phyloP scores from a whole-genome alignment of 1,284 basidiomycete genomes.

The Exsudoporus floridanus region DNA sequence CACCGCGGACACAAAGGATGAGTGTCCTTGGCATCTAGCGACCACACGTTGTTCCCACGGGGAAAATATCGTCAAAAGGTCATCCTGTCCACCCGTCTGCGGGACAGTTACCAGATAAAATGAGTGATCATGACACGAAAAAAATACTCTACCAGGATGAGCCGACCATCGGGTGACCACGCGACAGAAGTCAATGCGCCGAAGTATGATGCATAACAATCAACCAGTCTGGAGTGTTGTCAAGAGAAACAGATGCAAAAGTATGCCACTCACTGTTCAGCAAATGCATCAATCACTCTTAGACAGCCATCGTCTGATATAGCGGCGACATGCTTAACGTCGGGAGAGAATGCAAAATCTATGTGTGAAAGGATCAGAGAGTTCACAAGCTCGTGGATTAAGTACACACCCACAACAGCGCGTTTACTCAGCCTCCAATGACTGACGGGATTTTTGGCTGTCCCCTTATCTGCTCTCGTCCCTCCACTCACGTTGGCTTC shows the following conservation, averaged over 20 bases:
- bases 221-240: slow-evolving; percentile 60
- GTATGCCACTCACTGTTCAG: slow-evolving; percentile 67
- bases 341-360: slow-evolving; percentile 91
- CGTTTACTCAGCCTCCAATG: slow-evolving; percentile 78
- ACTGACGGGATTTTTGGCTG: slow-evolving; percentile 80
- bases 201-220: slow-evolving; percentile 91
- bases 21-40: slow-evolving; percentile 96
- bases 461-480: slow-evolving; percentile 57
- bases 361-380: slow-evolving; percentile 3
- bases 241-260: neutral
- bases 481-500: slow-evolving; percentile 41
- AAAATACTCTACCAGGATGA: slow-evolving; percentile 68
- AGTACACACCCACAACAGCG: slow-evolving; percentile 66
- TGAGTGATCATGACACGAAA: neutral
- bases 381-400: neutral
- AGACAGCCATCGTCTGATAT: slow-evolving; percentile 89
- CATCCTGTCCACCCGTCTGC: slow-evolving; percentile 87
- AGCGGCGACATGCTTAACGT: slow-evolving; percentile 81
- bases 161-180: slow-evolving; percentile 94
- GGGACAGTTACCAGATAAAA: slow-evolving; percentile 1
- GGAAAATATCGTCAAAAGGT: slow-evolving; percentile 90
- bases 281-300: slow-evolving; percentile 81
- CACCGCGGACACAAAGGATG: slow-evolving; percentile 87
- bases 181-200: slow-evolving; percentile 85
- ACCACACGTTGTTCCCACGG: slow-evolving; percentile 90